These are phyloP conservation scores for Apostasia shenzhenica DNA, from an alignment of 106 monocot species.

Conservation along the genomic window DNA sequence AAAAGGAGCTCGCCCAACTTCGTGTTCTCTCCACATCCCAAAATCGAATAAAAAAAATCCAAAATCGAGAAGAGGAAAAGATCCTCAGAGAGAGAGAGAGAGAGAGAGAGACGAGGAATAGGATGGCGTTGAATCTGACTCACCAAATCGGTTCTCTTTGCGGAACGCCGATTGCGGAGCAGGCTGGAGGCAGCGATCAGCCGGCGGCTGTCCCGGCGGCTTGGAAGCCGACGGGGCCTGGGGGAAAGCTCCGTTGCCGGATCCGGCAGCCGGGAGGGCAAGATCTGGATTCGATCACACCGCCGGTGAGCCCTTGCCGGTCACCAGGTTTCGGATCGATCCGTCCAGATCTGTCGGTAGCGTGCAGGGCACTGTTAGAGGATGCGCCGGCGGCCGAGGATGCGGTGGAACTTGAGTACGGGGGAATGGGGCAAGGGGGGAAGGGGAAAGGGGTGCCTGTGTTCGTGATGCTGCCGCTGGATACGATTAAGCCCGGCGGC, in stretches of 20 bases:
- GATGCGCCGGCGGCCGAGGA: constrained; percentile 6
- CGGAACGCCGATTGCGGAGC: constrained; percentile 13
- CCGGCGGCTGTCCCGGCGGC: neutral
- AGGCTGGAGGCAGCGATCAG: neutral
- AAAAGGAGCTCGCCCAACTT: no score
- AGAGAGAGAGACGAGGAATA: neutral
- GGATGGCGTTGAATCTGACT: constrained; percentile 36
- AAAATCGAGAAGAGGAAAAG: no score
- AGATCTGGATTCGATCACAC: constrained; percentile 27
- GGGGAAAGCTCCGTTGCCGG: constrained; percentile 27
- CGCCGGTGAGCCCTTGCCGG: constrained; percentile 37
- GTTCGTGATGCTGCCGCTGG: constrained; percentile 89
- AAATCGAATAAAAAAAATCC: neutral
- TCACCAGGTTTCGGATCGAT: constrained; percentile 11
- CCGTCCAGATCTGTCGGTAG: constrained; percentile 19
- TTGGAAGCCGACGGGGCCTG: constrained; percentile 17
- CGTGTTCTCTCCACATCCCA: neutral
- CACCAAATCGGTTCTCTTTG: constrained; percentile 33
- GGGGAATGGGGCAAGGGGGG: neutral
- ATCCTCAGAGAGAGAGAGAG: neutral
- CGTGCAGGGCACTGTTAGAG: constrained; percentile 36
- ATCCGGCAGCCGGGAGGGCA: constrained; percentile 14
- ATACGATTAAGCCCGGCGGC: constrained; percentile 51
- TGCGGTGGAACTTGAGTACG: constrained; percentile 10
- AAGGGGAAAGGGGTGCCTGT: constrained; percentile 63